These are phyloP conservation scores for Nannizziopsis barbatae DNA, from an alignment of 2,329 filamentous ascomycete species.

Conservation along the genomic window DNA sequence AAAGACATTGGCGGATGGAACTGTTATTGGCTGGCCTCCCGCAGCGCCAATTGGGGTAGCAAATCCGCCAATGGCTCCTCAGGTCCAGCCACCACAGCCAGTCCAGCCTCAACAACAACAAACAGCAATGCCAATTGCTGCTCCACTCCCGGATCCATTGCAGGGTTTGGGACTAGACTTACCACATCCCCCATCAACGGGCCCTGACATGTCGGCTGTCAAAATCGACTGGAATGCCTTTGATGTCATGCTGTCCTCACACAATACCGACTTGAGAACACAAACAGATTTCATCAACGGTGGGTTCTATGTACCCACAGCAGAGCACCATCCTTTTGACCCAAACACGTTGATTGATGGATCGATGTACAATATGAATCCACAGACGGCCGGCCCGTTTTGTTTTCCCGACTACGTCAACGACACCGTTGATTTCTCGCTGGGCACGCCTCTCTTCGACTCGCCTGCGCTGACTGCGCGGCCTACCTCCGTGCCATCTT, in stretches of 20 bases:
- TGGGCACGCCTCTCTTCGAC: conserved; percentile 7
- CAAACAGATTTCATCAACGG: conserved; percentile 10
- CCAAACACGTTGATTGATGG: conserved; percentile 7
- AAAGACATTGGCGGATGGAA: conserved; percentile 14
- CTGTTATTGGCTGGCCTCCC: conserved; percentile 10
- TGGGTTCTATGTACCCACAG: conserved; percentile 7
- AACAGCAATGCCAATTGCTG: neutral
- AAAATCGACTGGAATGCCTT: conserved; percentile 29
- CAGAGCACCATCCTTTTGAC: conserved; percentile 6
- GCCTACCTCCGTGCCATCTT: conserved; percentile 12
- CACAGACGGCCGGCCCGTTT: conserved; percentile 6
- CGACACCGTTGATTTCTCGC: conserved; percentile 14
- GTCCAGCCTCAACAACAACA: neutral
- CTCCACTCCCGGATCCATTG: neutral
- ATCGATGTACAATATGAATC: conserved; percentile 11
- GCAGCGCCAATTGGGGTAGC: neutral
- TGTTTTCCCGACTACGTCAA: conserved; percentile 13
- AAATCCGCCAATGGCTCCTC: neutral
- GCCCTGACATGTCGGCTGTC: neutral
- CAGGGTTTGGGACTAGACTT: conserved; percentile 4
- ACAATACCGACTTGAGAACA: conserved; percentile 12
- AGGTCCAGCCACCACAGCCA: neutral
- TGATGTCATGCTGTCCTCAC: conserved; percentile 25
- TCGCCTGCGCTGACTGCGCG: conserved; percentile 7
- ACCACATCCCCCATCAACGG: neutral